Evolutionary conservation across 441 rosid species (phyloP), one percentile per base, ranked within the genome.

Genomic region (Sinapis alba): DNA sequence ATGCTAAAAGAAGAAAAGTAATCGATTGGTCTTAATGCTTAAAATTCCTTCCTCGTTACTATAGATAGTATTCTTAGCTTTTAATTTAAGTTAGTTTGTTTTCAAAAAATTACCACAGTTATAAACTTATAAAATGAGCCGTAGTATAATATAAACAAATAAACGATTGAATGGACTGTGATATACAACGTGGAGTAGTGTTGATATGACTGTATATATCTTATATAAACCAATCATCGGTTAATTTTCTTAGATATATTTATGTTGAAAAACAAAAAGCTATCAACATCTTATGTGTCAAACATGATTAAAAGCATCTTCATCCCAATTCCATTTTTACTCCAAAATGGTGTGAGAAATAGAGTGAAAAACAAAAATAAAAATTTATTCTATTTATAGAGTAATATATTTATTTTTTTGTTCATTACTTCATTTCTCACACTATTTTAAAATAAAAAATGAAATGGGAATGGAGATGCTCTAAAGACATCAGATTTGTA

Each of bases 51-150:
- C 50, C 20, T 50, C 62, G 1, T 45, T 77, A 77, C 80, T 77
- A 71, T 64, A 71, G 32, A 77, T 77, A 59, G 76, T 65, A 77
- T 34, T 19, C 77, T 77, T 77, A 50, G 59, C 80, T 77, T 77
- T 71, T 26, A 77, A 51, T 71, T 34, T 72, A 77, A 71, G 76
- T 47, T 58, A 41, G n/a, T 10, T 64, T 58, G 28, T 28, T 32
- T 2, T 1, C 9, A 2, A 24, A 34, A 36, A 27, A 6, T 50
- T 53, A 75, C 59, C 15, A 62, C 43, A 38, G 20, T 19, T 47
- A 61, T 68, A 43, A 24, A 23, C 20, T 47, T 47, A 36, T 6
- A 56, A 45, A 15, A 7, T 15, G 54, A 47, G 13, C 11, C 27
- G 18, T 6, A 21, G 15, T 43, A 47, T 57, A 11, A 10, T 21